Evolutionary conservation across 2,329 filamentous ascomycete genomes (phyloP).

Genomic region (Colletotrichum sp.): DNA sequence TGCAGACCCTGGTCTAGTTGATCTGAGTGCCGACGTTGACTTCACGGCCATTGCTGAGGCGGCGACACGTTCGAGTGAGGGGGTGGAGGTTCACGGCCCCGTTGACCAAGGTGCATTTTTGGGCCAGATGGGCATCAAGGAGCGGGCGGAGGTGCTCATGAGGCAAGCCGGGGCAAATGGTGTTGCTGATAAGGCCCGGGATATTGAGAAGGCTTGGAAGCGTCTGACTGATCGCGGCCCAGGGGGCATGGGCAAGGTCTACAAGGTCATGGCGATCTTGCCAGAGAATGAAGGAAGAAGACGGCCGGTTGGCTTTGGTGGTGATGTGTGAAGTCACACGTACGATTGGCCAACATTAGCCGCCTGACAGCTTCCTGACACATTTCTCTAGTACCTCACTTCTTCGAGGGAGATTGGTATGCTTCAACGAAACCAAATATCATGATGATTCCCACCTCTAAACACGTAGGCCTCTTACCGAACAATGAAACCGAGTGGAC

Average conservation of each 20-base stretch:
- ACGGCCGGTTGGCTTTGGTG: conserved; percentile 90
- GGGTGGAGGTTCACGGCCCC: conserved; percentile 91
- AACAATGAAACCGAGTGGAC: not conserved
- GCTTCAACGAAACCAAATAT: not conserved
- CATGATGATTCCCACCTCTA: conserved; percentile 1
- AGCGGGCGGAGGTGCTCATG: conserved; percentile 74
- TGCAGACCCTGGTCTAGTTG: conserved; percentile 78
- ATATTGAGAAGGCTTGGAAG: conserved; percentile 77
- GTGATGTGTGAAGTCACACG: conserved; percentile 52
- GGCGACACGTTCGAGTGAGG: conserved; percentile 75
- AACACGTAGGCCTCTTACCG: not conserved
- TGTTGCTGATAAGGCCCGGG: conserved; percentile 54
- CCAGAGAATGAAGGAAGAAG: conserved; percentile 78
- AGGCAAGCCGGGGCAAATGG: conserved; percentile 54
- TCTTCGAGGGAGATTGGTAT: not conserved
- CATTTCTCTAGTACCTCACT: not conserved
- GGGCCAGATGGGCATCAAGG: conserved; percentile 78
- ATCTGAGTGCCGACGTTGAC: conserved; percentile 92
- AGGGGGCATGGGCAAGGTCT: conserved; percentile 91
- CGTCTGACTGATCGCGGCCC: conserved; percentile 83
- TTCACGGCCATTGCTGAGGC: conserved; percentile 86
- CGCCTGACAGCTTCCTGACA: not conserved
- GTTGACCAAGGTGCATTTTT: conserved; percentile 86
- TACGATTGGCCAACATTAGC: not conserved
- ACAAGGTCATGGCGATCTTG: conserved; percentile 90